Evolutionary conservation across 2,329 filamentous ascomycete species (phyloP), one percentile per base, ranked within the genome.

Genomic region (Pseudogymnoascus destructans): DNA sequence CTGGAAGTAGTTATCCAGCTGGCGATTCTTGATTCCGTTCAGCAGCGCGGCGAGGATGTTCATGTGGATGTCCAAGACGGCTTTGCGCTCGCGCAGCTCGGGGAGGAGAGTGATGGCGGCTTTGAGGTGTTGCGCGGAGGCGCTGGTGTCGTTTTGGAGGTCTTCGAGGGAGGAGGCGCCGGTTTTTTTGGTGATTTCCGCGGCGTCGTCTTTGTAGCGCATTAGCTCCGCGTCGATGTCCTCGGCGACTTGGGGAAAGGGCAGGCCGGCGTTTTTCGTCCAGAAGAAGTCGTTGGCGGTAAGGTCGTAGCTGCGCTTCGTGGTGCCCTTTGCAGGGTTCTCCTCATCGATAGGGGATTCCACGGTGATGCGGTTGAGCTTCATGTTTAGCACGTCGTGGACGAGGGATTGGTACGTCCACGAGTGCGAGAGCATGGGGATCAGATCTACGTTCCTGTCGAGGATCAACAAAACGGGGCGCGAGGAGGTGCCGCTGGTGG

Each of bases 351-450:
- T 75, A 4, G 88, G 85, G 0, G 86, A 84, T 68, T 95, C 89
- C 46, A 98, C 87, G 0, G 89, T 96, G 64, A 98, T 97, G 33
- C 92, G 86, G 70, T 97, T 98, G 36, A 96, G 79, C 67, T 87
- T 82, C 82, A 89, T 88, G 57, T 84, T 80, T 42, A 89, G 75
- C 3, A 89, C 85, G 70, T 89, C 81, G 64, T 82, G 87, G 13
- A 95, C 87, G 9, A 95, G 75, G 6, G 88, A 93, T 70, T 95
- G 90, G 66, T 95, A 83, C 7, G 79, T 90, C 87, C 87, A 91
- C 1, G 91, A 96, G 72, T 98, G 93, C 11, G 92, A 96, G n/a
- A 98, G 79, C 93, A 98, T 97, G 2, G 93, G 91, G 63, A 95
- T 89, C 57, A 98, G 74, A 71, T 98, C 93, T 46, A 98, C 85